Evolutionary conservation across 352 stramenopile species (phyloP), one percentile per base, ranked within the genome.

Genomic region (Globisporangium acanthophoron): DNA sequence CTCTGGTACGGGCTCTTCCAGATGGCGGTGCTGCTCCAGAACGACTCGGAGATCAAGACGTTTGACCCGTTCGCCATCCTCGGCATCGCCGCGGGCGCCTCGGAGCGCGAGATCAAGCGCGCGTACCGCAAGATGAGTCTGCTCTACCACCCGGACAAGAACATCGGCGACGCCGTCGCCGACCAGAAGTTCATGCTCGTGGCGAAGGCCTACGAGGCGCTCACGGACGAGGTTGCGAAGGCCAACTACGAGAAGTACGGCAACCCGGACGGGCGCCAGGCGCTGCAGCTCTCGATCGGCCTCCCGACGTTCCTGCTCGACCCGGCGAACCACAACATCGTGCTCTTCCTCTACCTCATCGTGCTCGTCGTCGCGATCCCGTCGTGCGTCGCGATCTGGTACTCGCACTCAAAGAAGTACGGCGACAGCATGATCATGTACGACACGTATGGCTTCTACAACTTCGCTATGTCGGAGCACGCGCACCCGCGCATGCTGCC

Each of bases 401-500:
- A 97, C 78, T 94, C 90, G 66, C 85, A 97, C 73, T 98, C 91
- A 65, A 99, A 99, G 78, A 96, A 97, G 67, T 99, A 98, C 69
- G 97, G 97, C 33, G 97, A 99, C 80, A 98, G 97, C 69, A 98
- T 99, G 83, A 97, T 99, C 74, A 98, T 99, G 94, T 99, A 99
- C 80, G 96, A 99, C 76, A 98, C 97, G 56, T 99, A 99, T 73
- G 92, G 92, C 37, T 98, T 98, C 76, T 99, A 97, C 80, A 98
- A 99, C 78, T 95, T 98, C 62, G 87, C 96, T 47, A 89, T 99
- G 64, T 97, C 89, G 61, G 93, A 98, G 69, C 78, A 98, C 71
- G 96, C 93, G 47, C 77, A 97, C 54, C 79, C 97, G 44, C 97
- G 97, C 68, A 92, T 92, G 70, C 74, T 99, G 56, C 96, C 97